Evolutionary conservation across 768 basidiomycete genomes (phyloP).

Genomic region (Collybia sp.): DNA sequence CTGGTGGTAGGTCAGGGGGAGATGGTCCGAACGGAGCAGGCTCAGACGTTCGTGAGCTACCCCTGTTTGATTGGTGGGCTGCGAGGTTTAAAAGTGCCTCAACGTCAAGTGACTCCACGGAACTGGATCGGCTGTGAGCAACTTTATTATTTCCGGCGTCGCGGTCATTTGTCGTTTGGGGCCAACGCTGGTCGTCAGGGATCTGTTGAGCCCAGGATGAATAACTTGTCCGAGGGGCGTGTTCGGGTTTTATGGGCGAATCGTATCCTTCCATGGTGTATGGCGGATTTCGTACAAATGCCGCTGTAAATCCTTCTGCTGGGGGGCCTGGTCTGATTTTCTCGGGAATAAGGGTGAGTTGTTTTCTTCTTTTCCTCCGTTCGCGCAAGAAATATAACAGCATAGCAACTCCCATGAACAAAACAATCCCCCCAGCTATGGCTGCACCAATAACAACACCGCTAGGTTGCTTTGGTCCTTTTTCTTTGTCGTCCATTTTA

Average conservation of each 20-base stretch:
- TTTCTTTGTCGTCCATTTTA: slow-evolving; percentile 1
- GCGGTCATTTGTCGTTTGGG: not conserved
- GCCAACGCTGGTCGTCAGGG: slow-evolving; percentile 19
- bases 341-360: slow-evolving; percentile 13
- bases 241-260: slow-evolving; percentile 19
- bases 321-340: not conserved
- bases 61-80: slow-evolving; percentile 25
- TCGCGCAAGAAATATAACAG: slow-evolving; percentile 36
- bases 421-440: slow-evolving; percentile 33
- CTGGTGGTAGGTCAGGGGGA: too few species aligned
- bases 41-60: slow-evolving; percentile 19
- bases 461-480: slow-evolving; percentile 19
- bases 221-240: slow-evolving; percentile 17
- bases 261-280: slow-evolving; percentile 27
- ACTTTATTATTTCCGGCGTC: not conserved
- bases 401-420: slow-evolving; percentile 37
- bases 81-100: slow-evolving; percentile 54
- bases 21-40: slow-evolving; percentile 9
- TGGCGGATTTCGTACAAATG: slow-evolving; percentile 21
- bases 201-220: slow-evolving; percentile 28
- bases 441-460: slow-evolving; percentile 41
- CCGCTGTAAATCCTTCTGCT: not conserved
- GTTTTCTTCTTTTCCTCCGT: slow-evolving; percentile 25
- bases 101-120: slow-evolving; percentile 39
- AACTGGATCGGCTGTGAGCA: slow-evolving; percentile 15